phyloP scores from a whole-genome alignment of 2,329 filamentous ascomycete genomes.

The Nigrospora osmanthi region DNA sequence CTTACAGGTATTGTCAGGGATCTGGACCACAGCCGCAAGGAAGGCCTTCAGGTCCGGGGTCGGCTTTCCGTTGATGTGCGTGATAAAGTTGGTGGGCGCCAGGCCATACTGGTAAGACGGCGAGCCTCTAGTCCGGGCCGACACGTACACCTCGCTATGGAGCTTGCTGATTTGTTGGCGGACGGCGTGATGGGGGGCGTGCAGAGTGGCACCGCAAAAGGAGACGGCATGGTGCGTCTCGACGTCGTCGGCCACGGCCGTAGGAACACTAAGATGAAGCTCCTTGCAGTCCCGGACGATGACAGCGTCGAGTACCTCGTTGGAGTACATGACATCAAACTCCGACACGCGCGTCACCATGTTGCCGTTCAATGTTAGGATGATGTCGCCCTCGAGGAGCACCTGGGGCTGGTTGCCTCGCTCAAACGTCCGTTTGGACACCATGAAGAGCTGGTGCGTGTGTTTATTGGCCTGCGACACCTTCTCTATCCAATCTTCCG shows the following conservation, averaged over 20 bases:
- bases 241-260: constrained; percentile 79
- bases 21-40: constrained; percentile 72
- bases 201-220: constrained; percentile 91
- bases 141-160: constrained; percentile 94
- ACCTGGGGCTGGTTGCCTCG: constrained; percentile 41
- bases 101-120: constrained; percentile 86
- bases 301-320: constrained; percentile 73
- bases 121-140: constrained; percentile 73
- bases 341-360: constrained; percentile 90
- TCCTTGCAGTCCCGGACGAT: constrained; percentile 82
- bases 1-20: constrained; percentile 88
- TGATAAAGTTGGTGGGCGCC: constrained; percentile 95
- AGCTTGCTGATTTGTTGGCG: constrained; percentile 95
- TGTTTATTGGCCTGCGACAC: constrained; percentile 84
- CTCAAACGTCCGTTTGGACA: constrained; percentile 77
- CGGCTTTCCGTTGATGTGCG: constrained; percentile 82
- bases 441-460: constrained; percentile 96
- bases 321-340: constrained; percentile 92
- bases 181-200: constrained; percentile 91
- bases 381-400: constrained; percentile 83
- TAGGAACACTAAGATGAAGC: constrained; percentile 69
- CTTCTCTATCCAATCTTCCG: constrained; percentile 89
- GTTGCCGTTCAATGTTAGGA: constrained; percentile 83
- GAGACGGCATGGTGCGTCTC: constrained; percentile 89
- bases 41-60: constrained; percentile 80